These are phyloP conservation scores for Lablab purpureus DNA, from an alignment of 306 rosid genomes.

Conservation along the genomic window DNA sequence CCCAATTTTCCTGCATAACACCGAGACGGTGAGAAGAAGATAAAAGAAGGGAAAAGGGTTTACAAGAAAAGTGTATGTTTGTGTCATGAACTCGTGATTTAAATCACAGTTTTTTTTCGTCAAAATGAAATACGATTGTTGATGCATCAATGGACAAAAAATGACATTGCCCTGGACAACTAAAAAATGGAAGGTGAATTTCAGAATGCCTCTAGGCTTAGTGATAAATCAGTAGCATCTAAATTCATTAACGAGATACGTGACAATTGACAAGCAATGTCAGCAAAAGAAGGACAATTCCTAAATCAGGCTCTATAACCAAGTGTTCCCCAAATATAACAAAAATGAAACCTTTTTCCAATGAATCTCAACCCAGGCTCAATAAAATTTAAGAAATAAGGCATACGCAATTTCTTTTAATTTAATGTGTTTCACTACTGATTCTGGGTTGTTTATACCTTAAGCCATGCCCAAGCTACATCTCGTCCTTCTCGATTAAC, in stretches of 20 bases:
- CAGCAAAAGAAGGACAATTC: slow-evolving; percentile 10
- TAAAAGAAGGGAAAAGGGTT: neutral
- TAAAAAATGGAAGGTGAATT: neutral
- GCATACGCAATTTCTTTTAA: slow-evolving; percentile 22
- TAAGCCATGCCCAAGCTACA: slow-evolving; percentile 86
- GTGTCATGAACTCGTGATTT: neutral
- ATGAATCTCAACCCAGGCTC: slow-evolving; percentile 25
- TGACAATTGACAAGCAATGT: slow-evolving; percentile 26
- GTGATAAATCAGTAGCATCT: slow-evolving; percentile 27
- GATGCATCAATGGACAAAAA: slow-evolving; percentile 1
- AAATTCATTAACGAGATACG: slow-evolving; percentile 1
- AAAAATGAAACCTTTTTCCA: neutral
- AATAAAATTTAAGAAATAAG: neutral
- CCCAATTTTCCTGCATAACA: slow-evolving; percentile 75
- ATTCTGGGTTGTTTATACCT: slow-evolving; percentile 62
- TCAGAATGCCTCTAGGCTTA: slow-evolving; percentile 1
- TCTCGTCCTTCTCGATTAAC: slow-evolving; percentile 76
- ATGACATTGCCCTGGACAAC: neutral
- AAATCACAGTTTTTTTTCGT: neutral
- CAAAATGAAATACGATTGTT: slow-evolving; percentile 12
- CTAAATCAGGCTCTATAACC: slow-evolving; percentile 4
- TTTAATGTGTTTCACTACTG: slow-evolving; percentile 24
- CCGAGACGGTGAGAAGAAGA: slow-evolving; percentile 17
- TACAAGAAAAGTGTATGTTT: neutral
- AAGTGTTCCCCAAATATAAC: slow-evolving; percentile 16